phyloP scores from a whole-genome alignment of 2,329 filamentous ascomycete genomes.

The Capronia epimyces region DNA sequence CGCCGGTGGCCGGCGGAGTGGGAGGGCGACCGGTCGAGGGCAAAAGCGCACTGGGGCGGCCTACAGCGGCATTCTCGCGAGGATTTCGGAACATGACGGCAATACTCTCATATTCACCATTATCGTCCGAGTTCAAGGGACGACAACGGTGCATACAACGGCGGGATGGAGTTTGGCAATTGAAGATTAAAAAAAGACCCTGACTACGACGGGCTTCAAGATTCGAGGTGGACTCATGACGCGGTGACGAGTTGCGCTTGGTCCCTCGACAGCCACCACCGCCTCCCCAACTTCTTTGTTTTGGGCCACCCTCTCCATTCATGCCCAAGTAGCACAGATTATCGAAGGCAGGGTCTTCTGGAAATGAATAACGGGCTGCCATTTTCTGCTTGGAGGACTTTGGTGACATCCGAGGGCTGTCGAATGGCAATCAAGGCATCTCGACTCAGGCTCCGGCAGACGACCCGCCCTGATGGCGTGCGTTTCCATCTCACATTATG shows the following conservation, averaged over 20 bases:
- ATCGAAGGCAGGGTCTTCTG: too few species aligned
- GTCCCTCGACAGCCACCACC: too few species aligned
- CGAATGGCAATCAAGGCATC: neutral
- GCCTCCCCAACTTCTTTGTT: too few species aligned
- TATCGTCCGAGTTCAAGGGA: conserved; percentile 4
- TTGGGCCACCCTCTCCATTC: neutral
- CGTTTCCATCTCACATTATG: too few species aligned
- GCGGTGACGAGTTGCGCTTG: neutral
- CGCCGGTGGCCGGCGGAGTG: conserved; percentile 15
- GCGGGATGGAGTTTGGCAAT: neutral
- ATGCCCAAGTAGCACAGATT: neutral
- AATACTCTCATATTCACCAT: neutral
- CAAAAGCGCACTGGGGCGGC: conserved; percentile 2
- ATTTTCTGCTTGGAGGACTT: neutral
- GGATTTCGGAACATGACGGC: conserved; percentile 28
- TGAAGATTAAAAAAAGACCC: too few species aligned
- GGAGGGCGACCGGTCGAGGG: conserved; percentile 24
- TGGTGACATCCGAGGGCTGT: neutral
- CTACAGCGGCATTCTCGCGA: conserved; percentile 18
- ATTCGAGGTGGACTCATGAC: neutral
- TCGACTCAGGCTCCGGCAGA: too few species aligned
- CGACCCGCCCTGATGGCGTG: too few species aligned
- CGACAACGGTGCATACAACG: neutral
- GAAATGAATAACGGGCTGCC: too few species aligned
- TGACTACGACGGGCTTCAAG: too few species aligned